Conservation (phyloP, 2,329 filamentous ascomycete genomes). For the Xylaria sp. region DNA sequence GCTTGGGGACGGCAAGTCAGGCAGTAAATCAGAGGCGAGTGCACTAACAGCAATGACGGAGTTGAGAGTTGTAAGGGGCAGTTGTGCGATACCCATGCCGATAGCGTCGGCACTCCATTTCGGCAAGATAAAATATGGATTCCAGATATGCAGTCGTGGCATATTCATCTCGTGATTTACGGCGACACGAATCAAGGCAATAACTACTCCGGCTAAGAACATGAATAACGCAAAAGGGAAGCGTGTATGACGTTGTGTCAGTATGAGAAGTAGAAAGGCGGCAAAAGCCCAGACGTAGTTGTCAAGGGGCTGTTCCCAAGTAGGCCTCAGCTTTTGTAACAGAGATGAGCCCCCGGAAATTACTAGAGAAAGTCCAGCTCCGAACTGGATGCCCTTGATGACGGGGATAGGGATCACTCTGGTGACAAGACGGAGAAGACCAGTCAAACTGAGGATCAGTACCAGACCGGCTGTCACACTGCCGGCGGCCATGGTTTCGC, state of each 20-base stretch:
- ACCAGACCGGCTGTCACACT: slow-evolving; percentile 80
- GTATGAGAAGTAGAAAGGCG: slow-evolving; percentile 76
- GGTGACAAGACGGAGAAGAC: slow-evolving; percentile 79
- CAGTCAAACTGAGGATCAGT: slow-evolving; percentile 80
- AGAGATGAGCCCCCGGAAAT: slow-evolving; percentile 78
- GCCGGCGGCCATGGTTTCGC: slow-evolving; percentile 83
- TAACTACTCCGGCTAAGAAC: slow-evolving; percentile 73
- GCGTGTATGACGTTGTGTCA: slow-evolving; percentile 70
- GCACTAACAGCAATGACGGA: slow-evolving; percentile 89
- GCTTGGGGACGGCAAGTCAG: slow-evolving; percentile 71
- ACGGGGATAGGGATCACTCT: slow-evolving; percentile 83
- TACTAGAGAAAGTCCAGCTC: slow-evolving; percentile 85
- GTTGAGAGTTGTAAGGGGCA: slow-evolving; percentile 92
- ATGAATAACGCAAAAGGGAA: slow-evolving; percentile 83
- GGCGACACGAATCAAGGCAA: slow-evolving; percentile 64
- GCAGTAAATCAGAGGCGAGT: slow-evolving; percentile 80
- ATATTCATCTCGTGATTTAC: slow-evolving; percentile 50
- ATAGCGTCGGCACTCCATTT: slow-evolving; percentile 54
- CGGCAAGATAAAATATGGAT: slow-evolving; percentile 63
- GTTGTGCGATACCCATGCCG: slow-evolving; percentile 80
- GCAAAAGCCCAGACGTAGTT: slow-evolving; percentile 81
- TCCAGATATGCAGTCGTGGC: slow-evolving; percentile 69
- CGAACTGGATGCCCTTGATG: slow-evolving; percentile 94
- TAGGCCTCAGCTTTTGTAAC: slow-evolving; percentile 66
- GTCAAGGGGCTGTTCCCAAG: slow-evolving; percentile 77